A percentile compares a stretch with the other conserved stretches of the same genome.
Conservation (phyloP, 148 eudicot species). For the Rhododendron kiyosumense region DNA sequence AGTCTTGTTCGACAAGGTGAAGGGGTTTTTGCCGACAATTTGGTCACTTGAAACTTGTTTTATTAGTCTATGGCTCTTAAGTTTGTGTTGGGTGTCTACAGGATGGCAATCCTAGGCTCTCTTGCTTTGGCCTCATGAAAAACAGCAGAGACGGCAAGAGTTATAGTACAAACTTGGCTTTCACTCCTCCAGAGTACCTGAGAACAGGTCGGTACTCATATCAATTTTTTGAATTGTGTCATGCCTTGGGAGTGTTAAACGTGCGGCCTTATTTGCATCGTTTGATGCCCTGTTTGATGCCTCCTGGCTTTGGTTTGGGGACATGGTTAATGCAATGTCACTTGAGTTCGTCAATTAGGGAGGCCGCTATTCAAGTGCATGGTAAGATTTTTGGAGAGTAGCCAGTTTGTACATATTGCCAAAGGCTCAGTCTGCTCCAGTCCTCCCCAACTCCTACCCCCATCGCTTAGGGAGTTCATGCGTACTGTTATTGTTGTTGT, state of each 20-base stretch:
- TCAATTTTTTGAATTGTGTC: neutral
- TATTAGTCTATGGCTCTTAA: neutral
- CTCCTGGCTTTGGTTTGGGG: neutral
- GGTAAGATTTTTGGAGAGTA: neutral
- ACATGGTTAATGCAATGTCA: neutral
- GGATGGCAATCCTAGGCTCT: constrained; percentile 72
- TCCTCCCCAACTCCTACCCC: neutral
- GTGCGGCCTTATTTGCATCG: neutral
- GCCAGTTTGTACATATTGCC: neutral
- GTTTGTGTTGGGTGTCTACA: constrained; percentile 13
- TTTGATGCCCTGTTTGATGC: neutral
- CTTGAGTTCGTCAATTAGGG: neutral
- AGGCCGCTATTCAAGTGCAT: neutral
- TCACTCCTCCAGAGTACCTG: constrained; percentile 73
- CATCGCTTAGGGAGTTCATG: neutral
- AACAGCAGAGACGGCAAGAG: constrained; percentile 77
- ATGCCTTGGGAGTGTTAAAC: neutral
- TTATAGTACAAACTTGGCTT: constrained; percentile 72
- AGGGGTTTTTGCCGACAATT: neutral
- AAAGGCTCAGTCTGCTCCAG: neutral
- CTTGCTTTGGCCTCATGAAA: constrained; percentile 75
- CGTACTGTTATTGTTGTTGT: neutral
- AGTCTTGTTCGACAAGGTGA: constrained; percentile 61
- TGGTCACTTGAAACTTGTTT: neutral
- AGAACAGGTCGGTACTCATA: constrained; percentile 43